phyloP scores from a whole-genome alignment of 2,329 filamentous ascomycete species.

The Colletotrichum sp. region DNA sequence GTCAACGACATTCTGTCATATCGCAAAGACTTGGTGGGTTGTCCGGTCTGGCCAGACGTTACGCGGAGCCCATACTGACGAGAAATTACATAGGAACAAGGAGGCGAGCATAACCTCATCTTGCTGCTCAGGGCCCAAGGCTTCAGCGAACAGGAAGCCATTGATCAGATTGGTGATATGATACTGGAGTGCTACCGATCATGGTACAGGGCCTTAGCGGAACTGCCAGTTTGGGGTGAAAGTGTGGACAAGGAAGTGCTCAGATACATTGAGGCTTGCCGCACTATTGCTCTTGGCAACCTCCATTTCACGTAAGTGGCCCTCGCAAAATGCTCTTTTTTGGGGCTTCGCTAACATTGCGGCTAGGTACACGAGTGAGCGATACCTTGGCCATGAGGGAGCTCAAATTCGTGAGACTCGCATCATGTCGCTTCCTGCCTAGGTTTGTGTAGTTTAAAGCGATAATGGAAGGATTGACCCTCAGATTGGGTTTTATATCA shows the following conservation, averaged over 20 bases:
- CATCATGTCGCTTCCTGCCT: background rate
- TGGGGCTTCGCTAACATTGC: background rate
- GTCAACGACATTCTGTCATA: background rate
- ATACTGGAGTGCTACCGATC: background rate
- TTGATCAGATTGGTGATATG: background rate
- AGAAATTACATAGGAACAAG: background rate
- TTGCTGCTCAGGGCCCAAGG: background rate
- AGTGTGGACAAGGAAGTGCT: background rate
- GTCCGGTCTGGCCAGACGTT: background rate
- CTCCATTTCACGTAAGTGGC: background rate
- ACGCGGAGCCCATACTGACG: background rate
- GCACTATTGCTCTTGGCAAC: background rate
- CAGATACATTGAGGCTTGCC: background rate
- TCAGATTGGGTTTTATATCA: background rate
- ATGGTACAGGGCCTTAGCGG: background rate
- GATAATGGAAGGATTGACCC: rapidly evolving
- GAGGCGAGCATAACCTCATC: background rate
- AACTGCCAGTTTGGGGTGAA: background rate
- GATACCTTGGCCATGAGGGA: background rate
- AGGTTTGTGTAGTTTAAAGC: rapidly evolving
- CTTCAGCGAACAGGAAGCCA: background rate
- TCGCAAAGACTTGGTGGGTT: background rate
- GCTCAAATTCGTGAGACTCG: background rate
- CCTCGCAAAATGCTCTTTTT: rapidly evolving
- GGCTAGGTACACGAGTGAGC: background rate